Base-by-base conservation (phyloP, 2,329 filamentous ascomycete genomes). In the Clonostachys rhizophaga region DNA sequence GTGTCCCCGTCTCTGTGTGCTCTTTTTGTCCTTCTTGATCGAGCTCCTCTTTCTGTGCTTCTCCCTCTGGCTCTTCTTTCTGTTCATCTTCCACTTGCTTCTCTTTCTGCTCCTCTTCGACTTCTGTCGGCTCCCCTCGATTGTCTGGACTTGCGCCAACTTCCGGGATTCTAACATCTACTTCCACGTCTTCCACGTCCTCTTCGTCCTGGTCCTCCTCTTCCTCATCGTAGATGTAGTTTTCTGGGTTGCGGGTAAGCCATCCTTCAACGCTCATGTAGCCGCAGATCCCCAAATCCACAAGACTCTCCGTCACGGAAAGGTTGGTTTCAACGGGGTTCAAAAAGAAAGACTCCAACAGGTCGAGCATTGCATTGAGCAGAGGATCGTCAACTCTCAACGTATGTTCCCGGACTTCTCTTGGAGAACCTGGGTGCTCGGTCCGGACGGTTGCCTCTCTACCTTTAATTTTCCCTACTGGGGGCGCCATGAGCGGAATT, bases 281-380 rank as follows among this genome's bases (percentile, higher is more conserved):
- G 6, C 90, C 87, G 56, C 94, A 97, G 1, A 88, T 83, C 11
- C 88, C 88, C 39, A 99, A 74, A 54, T 89, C 87, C 30, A 95
- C 79, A 40, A 97, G 74, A 1, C 87, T 80, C 57, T 95, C 89
- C 0, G 92, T 97, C 2, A 96, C 74, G 0, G 87, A 87, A 5
- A 99, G 71, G 55, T 99, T 99, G 4, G 88, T 91, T 56, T 96
- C 90, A 4, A 97, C 84, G 4, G 90, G 86, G 57, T 99, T 99
- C 6, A 89, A 78, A 56, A 96, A 90, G 59, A 97, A 99, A 0
- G 78, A 84, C 41, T 86, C 78, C 11, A 99, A 67, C 8, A 92
- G 75, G 40, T 87, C 84, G 10, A 87, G 69, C 3, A 88, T 71
- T 9, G 87, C 81, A 61, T 79, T 81, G 42, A 84, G 73, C 35